These are phyloP conservation scores for Trapa bicornis DNA, from an alignment of 345 rosid species.

Conservation along the genomic window DNA sequence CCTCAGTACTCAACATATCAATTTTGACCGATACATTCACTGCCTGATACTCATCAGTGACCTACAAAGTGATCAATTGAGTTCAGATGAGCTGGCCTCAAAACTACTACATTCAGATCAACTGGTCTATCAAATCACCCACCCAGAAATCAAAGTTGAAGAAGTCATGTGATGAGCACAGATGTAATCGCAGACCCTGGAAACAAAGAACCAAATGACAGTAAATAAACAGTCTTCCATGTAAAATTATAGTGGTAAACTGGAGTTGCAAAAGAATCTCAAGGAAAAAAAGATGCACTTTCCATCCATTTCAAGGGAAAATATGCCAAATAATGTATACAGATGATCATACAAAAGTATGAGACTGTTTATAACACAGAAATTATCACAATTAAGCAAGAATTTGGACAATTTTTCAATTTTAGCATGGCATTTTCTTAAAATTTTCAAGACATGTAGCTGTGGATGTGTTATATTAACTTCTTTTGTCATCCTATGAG, in stretches of 20 bases:
- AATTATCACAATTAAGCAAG: too few relatives aligned
- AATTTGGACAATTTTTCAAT: too few relatives aligned
- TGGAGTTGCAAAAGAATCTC: background rate
- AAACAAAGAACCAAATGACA: conserved; percentile 13
- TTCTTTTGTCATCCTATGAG: background rate
- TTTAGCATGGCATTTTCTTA: background rate
- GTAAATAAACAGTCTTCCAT: too few relatives aligned
- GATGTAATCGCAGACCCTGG: conserved; percentile 84
- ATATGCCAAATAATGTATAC: background rate
- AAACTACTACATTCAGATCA: conserved; percentile 12
- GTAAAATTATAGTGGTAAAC: background rate
- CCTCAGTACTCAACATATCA: conserved; percentile 65
- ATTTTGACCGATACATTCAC: conserved; percentile 72
- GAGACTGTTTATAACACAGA: background rate
- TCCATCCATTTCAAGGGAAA: background rate
- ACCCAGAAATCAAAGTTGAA: conserved; percentile 90
- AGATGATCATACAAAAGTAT: background rate
- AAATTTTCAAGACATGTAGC: background rate
- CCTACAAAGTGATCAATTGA: conserved; percentile 38
- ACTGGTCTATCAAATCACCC: conserved; percentile 32
- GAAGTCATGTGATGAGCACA: conserved; percentile 74
- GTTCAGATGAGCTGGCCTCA: conserved; percentile 8
- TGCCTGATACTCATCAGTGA: conserved; percentile 55
- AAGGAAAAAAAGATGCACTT: background rate
- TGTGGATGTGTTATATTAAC: background rate